Evolutionary conservation across 1,284 basidiomycete genomes (phyloP).

Genomic region (Pisolithus thermaeus): DNA sequence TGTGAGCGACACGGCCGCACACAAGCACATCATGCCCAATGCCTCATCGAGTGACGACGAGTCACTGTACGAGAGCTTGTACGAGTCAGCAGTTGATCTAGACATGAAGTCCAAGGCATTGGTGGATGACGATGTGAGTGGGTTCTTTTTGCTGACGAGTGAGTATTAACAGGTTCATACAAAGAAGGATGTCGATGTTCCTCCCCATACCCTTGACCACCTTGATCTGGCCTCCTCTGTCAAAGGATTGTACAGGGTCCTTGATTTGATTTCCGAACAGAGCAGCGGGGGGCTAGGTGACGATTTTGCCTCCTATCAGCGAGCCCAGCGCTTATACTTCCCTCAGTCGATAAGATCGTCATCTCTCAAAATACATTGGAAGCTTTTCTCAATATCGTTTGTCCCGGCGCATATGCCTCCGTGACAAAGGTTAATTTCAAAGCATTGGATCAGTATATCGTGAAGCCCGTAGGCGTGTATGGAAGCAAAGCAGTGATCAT

Average conservation of each 20-base stretch:
- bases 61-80: neutral
- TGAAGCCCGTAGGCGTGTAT: conserved; percentile 51
- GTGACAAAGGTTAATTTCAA: conserved; percentile 51
- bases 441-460: conserved; percentile 35
- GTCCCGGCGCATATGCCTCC: conserved; percentile 43
- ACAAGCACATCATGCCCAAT: neutral
- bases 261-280: conserved; percentile 50
- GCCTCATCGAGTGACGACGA: neutral
- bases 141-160: neutral
- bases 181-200: neutral
- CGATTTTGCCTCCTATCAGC: neutral
- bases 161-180: neutral
- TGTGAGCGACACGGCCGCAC: neutral
- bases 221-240: conserved; percentile 28
- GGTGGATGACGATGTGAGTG: neutral
- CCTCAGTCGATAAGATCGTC: conserved; percentile 53
- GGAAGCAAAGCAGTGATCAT: conserved; percentile 47
- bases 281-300: conserved; percentile 48
- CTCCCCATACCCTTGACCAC: neutral
- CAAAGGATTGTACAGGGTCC: conserved; percentile 44
- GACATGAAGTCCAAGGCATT: neutral
- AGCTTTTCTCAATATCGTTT: conserved; percentile 39
- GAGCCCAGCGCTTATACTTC: conserved; percentile 1
- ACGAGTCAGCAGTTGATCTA: neutral
- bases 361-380: conserved; percentile 45